Base-by-base conservation (phyloP, 257 asterid genomes). In the Nemophila menziesii region DNA sequence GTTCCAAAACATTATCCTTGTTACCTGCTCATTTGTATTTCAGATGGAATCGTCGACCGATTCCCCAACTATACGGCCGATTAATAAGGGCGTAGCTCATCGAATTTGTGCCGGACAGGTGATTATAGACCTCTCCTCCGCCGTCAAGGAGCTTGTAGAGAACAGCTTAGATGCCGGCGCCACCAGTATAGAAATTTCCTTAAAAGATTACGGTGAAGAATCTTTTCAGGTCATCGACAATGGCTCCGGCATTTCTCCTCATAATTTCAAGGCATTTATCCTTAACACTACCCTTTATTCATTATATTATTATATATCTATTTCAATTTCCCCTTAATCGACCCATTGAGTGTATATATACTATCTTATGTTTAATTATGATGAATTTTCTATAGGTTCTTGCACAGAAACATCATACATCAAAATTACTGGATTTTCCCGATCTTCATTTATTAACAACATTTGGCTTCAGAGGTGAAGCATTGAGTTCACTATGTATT, bases 141-240 rank as follows among this genome's bases (percentile, higher is more conserved):
- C 96, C 33, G 94, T 90, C 46, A 90, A 85, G 82, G 98, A 85
- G 73, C 89, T 90, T 58, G 92, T 90, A 10, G 98, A 90, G 73
- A 90, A 90, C 80, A 90, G 98, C 89, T 75, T 90, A 43, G 98
- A 90, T 43, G 93, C 94, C 51, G 92, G 93, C 61, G 83, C 96
- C 46, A 78, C 96, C 62, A 74, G 78, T 67, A 58, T 90, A 62
- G 98, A 90, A 64, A 60, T 85, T 22, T 54, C 89, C 20, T 58
- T 90, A 58, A 78, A 71, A 27, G 93, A 81, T 14, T 74, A 85
- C 46, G 98, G 98, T 14, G 71, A 61, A 34, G 94, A 81, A 4
- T 78, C 87, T 48, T 74, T 90, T 54, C 96, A 81, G 69, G 96
- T 90, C 46, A 71, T 81, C 39, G 98, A 90, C 69, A 85, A 90